Evolutionary conservation across 805 yeast genomes (phyloP).

Genomic region (Nakazawaea populi): DNA sequence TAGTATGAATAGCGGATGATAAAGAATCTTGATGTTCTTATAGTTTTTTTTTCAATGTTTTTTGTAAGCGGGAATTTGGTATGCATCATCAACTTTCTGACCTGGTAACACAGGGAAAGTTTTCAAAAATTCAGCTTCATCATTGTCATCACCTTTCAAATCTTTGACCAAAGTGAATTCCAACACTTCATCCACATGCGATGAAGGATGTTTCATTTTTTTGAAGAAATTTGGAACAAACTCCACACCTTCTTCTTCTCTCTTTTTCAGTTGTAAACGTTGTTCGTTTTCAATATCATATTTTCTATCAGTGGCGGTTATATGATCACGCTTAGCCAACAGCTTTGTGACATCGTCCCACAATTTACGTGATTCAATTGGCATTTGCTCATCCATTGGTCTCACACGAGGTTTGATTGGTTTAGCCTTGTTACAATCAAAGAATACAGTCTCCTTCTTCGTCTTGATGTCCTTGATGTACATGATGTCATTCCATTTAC

Average conservation of each 20-base stretch:
- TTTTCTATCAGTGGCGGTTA: slow-evolving; percentile 82
- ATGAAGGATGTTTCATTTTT: slow-evolving; percentile 30
- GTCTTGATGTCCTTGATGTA: slow-evolving; percentile 51
- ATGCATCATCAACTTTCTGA: slow-evolving; percentile 58
- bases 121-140: slow-evolving; percentile 44
- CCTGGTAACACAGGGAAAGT: slow-evolving; percentile 83
- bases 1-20: neutral
- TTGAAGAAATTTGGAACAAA: slow-evolving; percentile 78
- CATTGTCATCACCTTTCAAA: slow-evolving; percentile 40
- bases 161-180: slow-evolving; percentile 63
- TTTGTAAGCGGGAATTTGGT: slow-evolving; percentile 61
- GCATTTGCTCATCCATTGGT: slow-evolving; percentile 74
- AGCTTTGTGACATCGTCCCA: slow-evolving; percentile 86
- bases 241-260: slow-evolving; percentile 73
- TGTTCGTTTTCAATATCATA: slow-evolving; percentile 84
- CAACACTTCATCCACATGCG: slow-evolving; percentile 27
- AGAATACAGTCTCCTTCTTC: slow-evolving; percentile 42
- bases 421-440: slow-evolving; percentile 52
- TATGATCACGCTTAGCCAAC: slow-evolving; percentile 73
- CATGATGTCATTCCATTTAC: slow-evolving; percentile 92
- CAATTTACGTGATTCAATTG: slow-evolving; percentile 70
- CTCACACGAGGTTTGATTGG: slow-evolving; percentile 66
- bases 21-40: neutral
- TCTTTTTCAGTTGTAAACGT: slow-evolving; percentile 62
- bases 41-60: slow-evolving; percentile 23